Base-by-base conservation (phyloP, 1,284 basidiomycete species). In the Cryptococcus sp. region DNA sequence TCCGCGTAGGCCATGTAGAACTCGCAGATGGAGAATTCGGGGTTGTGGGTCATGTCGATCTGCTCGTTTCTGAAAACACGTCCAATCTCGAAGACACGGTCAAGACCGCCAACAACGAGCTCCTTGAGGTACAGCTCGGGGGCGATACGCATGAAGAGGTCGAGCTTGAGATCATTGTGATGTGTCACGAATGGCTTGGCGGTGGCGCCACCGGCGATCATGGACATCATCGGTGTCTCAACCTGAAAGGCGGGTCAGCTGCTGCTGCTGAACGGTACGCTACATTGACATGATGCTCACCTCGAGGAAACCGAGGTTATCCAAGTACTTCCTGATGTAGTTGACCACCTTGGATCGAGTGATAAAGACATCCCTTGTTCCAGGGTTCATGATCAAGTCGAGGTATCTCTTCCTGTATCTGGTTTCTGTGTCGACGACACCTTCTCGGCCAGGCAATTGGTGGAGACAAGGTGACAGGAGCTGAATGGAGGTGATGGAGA, bases 1-100 rank as follows among this genome's bases (percentile, higher is more conserved):
- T 99, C 95, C 63, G 95, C 95, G 75, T 98, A 99, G 27, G 95
- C 95, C 95, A 99, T 99, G 79, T 99, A 99, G 81, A 99, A 99
- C 82, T 99, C 95, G 85, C 95, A 99, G 80, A 98, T 96, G 20
- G 92, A 92, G 82, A 96, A 95, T 77, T 95, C 92, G 64, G 93
- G 93, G 80, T 96, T 96, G 79, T 96, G 93, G 25, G 95, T 99
- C 71, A 98, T 83, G 81, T 99, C 96, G 77, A 99, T 99, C 53
- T 93, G 91, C 79, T 99, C 96, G 80, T 99, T 99, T 57, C 96
- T 83, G 86, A 99, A 99, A 35, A 98, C 94, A 53, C 95, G 88
- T 7, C 95, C 96, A 64, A 99, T 97, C 81, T 99, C 95, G 81
- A 94, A 99, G 11, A 99, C 95, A 50, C 95, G 88, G 80, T 99